Evolutionary conservation across 176 grass and related monocot genomes (phyloP).

Genomic region (Ampelocalamus luodianensis): DNA sequence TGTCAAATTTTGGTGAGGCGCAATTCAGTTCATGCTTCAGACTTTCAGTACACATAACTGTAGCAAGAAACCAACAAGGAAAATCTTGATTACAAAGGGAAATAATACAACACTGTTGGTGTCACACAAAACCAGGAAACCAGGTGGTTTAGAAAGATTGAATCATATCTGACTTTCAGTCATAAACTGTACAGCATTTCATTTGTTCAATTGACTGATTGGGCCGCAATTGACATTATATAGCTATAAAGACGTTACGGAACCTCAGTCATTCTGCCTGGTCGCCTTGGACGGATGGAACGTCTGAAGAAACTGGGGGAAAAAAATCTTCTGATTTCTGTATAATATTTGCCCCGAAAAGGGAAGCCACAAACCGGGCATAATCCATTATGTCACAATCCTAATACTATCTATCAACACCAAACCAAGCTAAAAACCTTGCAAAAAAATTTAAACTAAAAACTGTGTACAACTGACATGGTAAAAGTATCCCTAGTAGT

Average conservation of each 20-base stretch:
- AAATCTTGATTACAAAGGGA: not conserved
- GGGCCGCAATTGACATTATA: not conserved
- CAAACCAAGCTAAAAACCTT: not conserved
- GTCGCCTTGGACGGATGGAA: not conserved
- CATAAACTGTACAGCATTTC: not conserved
- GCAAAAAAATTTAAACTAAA: not conserved
- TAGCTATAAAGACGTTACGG: not conserved
- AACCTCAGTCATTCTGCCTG: not conserved
- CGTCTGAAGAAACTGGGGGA: not conserved
- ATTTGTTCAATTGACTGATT: not conserved
- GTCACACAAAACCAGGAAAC: no score
- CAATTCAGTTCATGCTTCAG: not conserved
- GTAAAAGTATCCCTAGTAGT: not conserved
- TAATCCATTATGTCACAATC: constrained; percentile 12
- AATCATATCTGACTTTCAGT: not conserved
- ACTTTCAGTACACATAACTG: not conserved
- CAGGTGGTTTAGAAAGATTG: no score
- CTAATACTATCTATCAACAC: not conserved
- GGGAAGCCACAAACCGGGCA: not conserved
- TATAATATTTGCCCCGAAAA: constrained; percentile 11
- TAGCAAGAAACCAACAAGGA: not conserved
- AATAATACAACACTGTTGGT: not conserved
- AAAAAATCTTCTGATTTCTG: not conserved
- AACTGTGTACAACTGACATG: constrained; percentile 12
- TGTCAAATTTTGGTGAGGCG: not conserved